Conservation (phyloP, 495 filamentous ascomycete species). For the Pyrenopolyporus hunteri region DNA sequence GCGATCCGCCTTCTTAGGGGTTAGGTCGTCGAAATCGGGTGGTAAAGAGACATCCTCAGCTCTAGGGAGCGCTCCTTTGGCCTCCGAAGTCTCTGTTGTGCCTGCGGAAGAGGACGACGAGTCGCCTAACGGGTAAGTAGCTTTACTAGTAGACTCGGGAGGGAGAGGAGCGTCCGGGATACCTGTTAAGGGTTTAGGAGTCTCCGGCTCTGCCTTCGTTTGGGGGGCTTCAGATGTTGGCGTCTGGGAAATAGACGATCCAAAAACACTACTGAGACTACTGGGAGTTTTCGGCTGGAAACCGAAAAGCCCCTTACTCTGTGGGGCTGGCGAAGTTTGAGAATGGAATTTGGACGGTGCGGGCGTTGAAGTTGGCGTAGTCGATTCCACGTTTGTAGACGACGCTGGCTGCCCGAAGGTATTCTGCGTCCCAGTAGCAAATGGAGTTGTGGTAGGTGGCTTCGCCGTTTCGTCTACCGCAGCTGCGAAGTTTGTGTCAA, state of each 20-base stretch:
- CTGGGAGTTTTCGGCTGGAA: conserved; percentile 34
- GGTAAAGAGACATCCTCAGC: conserved; percentile 64
- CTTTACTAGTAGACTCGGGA: conserved; percentile 77
- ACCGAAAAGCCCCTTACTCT: conserved; percentile 28
- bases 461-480: conserved; percentile 55
- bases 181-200: conserved; percentile 28
- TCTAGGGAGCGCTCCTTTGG: conserved; percentile 35
- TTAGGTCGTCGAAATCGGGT: conserved; percentile 57
- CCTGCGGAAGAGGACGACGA: conserved; percentile 68
- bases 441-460: conserved; percentile 28
- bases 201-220: conserved; percentile 46
- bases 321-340: conserved; percentile 11
- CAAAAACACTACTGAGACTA: conserved; percentile 6
- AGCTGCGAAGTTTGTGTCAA: conserved; percentile 63
- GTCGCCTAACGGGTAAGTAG: conserved; percentile 66
- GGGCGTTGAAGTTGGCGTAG: conserved; percentile 62
- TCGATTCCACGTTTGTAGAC: conserved; percentile 51
- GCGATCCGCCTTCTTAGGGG: conserved; percentile 13
- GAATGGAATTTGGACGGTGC: conserved; percentile 54
- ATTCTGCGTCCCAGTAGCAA: conserved; percentile 31
- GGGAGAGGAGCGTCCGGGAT: conserved; percentile 67
- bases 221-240: conserved; percentile 36
- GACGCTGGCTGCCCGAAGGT: conserved; percentile 39
- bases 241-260: conserved; percentile 21
- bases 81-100: conserved; percentile 51